These are phyloP conservation scores for Penicillium sp. DNA, from an alignment of 2,329 filamentous ascomycete species.

Conservation along the genomic window DNA sequence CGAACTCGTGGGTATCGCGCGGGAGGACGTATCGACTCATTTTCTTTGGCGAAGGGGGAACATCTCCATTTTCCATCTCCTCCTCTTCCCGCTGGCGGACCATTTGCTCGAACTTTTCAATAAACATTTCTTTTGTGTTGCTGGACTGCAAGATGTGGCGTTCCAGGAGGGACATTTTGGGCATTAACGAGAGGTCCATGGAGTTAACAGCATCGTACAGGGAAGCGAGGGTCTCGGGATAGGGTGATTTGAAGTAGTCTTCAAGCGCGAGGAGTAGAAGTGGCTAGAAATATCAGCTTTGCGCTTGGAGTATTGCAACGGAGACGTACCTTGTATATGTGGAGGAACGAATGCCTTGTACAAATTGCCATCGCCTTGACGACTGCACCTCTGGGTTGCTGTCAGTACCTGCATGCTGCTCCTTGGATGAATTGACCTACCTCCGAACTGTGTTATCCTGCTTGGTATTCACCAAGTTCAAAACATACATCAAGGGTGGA, in stretches of 20 bases:
- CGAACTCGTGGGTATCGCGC: conserved; percentile 95
- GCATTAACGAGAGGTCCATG: conserved; percentile 96
- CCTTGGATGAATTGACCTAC: conserved; percentile 37
- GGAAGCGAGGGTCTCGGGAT: conserved; percentile 80
- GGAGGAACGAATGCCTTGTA: conserved; percentile 92
- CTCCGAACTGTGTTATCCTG: conserved; percentile 86
- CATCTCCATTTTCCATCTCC: conserved; percentile 31
- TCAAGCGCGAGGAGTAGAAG: conserved; percentile 86
- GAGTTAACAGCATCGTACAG: conserved; percentile 91
- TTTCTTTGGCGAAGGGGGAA: conserved; percentile 53
- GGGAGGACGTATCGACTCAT: conserved; percentile 72
- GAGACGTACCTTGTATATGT: conserved; percentile 85
- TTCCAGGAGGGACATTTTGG: conserved; percentile 78
- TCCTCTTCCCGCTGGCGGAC: conserved; percentile 75
- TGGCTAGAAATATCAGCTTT: conserved; percentile 56
- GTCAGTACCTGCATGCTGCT: conserved; percentile 7
- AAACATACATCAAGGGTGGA: conserved; percentile 90
- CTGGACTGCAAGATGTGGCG: conserved; percentile 82
- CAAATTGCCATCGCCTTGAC: conserved; percentile 99
- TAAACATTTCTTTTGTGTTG: conserved; percentile 92
- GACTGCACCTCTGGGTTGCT: conserved; percentile 69
- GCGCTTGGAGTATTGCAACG: background rate
- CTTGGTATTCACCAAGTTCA: conserved; percentile 98
- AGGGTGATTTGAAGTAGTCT: conserved; percentile 93
- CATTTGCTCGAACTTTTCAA: conserved; percentile 97